phyloP scores from a whole-genome alignment of 2,329 filamentous ascomycete species.

The Ilyonectria mors-panacis region DNA sequence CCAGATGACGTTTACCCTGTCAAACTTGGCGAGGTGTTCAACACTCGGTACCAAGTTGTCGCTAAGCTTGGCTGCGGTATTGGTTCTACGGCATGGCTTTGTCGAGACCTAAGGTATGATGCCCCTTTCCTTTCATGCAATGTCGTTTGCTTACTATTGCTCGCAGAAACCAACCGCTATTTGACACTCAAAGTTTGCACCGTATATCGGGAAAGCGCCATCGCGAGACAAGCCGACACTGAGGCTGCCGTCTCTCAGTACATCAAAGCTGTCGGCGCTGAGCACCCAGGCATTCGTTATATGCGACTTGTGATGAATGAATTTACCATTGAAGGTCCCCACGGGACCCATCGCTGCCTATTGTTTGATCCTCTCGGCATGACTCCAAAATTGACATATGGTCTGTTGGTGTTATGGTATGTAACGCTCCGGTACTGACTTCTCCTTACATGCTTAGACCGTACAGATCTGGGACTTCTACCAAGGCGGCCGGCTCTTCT shows the following conservation, averaged over 20 bases:
- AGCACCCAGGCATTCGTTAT: background rate
- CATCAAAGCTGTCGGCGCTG: conserved; percentile 25
- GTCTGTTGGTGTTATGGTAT: conserved; percentile 54
- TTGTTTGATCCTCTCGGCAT: conserved; percentile 52
- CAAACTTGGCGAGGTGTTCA: conserved; percentile 52
- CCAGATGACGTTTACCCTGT: conserved; percentile 55
- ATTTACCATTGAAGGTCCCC: background rate
- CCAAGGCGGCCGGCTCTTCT: background rate
- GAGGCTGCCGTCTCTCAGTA: conserved; percentile 51
- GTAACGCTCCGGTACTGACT: background rate
- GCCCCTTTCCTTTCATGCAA: too few species aligned
- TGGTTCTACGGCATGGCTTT: conserved; percentile 60
- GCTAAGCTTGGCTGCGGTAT: conserved; percentile 61
- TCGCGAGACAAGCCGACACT: conserved; percentile 17
- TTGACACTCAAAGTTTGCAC: conserved; percentile 54
- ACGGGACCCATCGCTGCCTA: background rate
- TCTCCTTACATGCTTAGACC: background rate
- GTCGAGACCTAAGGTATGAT: conserved; percentile 51
- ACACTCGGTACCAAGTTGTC: conserved; percentile 54
- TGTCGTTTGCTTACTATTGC: background rate
- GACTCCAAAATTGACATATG: conserved; percentile 53
- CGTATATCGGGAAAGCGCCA: conserved; percentile 44
- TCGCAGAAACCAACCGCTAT: conserved; percentile 40
- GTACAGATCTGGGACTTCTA: background rate
- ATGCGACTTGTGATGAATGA: background rate